Evolutionary conservation across 345 rosid species (phyloP), one percentile per base, ranked within the genome.

Genomic region (Syzygium grande): DNA sequence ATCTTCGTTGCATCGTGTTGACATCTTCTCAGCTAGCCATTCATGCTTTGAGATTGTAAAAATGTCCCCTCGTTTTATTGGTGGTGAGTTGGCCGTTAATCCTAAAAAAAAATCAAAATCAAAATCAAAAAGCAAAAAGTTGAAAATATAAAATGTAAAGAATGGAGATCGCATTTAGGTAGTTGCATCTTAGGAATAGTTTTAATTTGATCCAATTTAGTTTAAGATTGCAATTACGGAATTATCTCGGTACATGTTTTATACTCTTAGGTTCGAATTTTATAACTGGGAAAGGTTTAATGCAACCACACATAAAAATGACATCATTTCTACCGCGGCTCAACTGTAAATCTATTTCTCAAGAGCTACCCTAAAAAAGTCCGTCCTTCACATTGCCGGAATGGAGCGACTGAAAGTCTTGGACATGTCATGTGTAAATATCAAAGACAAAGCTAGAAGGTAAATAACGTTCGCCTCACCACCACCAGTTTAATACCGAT

Each of bases 401-500:
- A 88, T 63, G 29, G 87, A 73, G 84, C 85, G 79, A 51, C 51
- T 83, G 88, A 87, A 85, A 88, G 61, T 86, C 77, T 83, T 85
- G 84, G 29, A 86, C 23, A n/a, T 52, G 78, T 85, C 65, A 88
- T 21, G 43, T 55, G 89, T 52, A 52, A 84, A 84, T 12, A 25
- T 85, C 34, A 55, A 19, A 29, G 21, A 80, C 49, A 88, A 86
- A 19, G 29, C 85, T 34, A 87, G 80, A 91, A 83, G 73, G 85
- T 46, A 54, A 84, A 85, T 79, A 85, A 49, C 21, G 88, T 54
- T 85, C 41, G 59, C 59, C 93, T 92, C 90, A 98, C 99, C 99
- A 94, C 95, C 96, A 88, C 99, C 98, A 87, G 95, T 94, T 94
- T 95, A 87, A 98, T 96, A 84, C 98, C 99, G 91, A 96, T 93